Base-by-base conservation (phyloP, 2,329 filamentous ascomycete genomes). In the Trichoderma sp. region DNA sequence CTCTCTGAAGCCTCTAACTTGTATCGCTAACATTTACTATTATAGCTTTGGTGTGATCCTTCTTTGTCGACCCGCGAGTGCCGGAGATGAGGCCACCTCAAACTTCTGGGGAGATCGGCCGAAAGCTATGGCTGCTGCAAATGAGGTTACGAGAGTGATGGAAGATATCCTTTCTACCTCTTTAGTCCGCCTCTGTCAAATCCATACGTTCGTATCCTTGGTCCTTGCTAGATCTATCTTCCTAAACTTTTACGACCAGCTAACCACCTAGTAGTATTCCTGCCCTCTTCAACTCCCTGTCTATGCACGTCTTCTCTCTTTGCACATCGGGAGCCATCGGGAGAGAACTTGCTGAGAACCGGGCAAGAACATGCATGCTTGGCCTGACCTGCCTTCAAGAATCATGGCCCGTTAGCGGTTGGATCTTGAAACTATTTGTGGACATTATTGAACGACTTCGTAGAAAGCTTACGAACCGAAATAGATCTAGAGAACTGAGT, bases 71-170 rank as follows among this genome's bases (percentile, higher is more conserved):
- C 57, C 57, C 22, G 17, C 57, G 6, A 22, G 57, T n/a, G 22
- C 37, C 4, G 37, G 57, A 17, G 39, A 48, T 15, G 57, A 60
- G 2, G 15, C 27, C 9, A 27, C 29, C 8, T 60, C 57, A 22
- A 60, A 60, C 8, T 45, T 60, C 57, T 60, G 57, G 57, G 57
- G 57, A 45, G 57, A 60, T 42, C 37, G 57, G 5, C 57, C 57
- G 8, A 60, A 60, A 22, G 57, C 57, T 32, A 42, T 60, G 37
- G 37, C 57, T 17, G 57, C 57, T 4, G 57, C 57, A 9, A 60
- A 60, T 19, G 57, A 60, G 22, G 42, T 45, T 2, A 60, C 57
- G 25, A 60, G 57, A 60, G 57, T 60, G 10, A 60, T 60, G 57
- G 57, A 60, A 10, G 57, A 60, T 34, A 42, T 60, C 4, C 37